Percentiles rank a stretch among this genome's conserved stretches.
Conservation (phyloP, 805 yeast genomes). For the Candida ortonii region DNA sequence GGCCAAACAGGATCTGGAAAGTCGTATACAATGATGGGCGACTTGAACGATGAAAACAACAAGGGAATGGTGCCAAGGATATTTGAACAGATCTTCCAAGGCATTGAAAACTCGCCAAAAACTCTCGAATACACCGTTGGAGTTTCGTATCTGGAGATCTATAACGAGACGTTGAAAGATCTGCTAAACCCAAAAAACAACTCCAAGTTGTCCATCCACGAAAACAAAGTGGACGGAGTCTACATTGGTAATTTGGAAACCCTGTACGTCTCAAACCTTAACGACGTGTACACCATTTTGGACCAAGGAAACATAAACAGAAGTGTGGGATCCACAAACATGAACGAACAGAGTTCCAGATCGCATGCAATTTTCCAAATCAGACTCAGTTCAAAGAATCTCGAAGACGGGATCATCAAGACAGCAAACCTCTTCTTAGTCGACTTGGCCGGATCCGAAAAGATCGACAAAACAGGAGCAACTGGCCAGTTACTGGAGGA, state of each 20-base stretch:
- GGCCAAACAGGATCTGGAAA: slow-evolving; percentile 90
- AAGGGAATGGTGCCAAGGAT: slow-evolving; percentile 75
- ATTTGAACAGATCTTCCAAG: slow-evolving; percentile 59
- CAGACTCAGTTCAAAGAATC: slow-evolving; percentile 58
- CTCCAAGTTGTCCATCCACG: slow-evolving; percentile 52
- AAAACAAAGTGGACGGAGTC: slow-evolving; percentile 61
- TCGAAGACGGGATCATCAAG: slow-evolving; percentile 53
- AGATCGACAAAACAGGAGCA: slow-evolving; percentile 74
- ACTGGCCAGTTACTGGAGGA: slow-evolving; percentile 74
- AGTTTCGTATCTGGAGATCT: slow-evolving; percentile 76
- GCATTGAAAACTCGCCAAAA: slow-evolving; percentile 44
- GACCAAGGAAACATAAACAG: slow-evolving; percentile 56
- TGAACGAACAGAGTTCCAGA: slow-evolving; percentile 73
- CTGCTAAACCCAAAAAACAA: slow-evolving; percentile 46
- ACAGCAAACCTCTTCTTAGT: slow-evolving; percentile 68
- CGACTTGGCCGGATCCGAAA: slow-evolving; percentile 88
- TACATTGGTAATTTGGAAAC: slow-evolving; percentile 69
- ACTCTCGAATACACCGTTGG: slow-evolving; percentile 64
- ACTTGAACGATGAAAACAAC: slow-evolving; percentile 32
- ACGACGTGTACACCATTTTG: slow-evolving; percentile 58
- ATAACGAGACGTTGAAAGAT: slow-evolving; percentile 74
- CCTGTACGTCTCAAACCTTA: slow-evolving; percentile 53
- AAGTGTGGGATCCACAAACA: slow-evolving; percentile 57
- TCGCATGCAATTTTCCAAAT: slow-evolving; percentile 80
- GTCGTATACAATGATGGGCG: slow-evolving; percentile 77